These are phyloP conservation scores for Cladobotryum mycophilum DNA, from an alignment of 2,329 filamentous ascomycete species.

Conservation along the genomic window DNA sequence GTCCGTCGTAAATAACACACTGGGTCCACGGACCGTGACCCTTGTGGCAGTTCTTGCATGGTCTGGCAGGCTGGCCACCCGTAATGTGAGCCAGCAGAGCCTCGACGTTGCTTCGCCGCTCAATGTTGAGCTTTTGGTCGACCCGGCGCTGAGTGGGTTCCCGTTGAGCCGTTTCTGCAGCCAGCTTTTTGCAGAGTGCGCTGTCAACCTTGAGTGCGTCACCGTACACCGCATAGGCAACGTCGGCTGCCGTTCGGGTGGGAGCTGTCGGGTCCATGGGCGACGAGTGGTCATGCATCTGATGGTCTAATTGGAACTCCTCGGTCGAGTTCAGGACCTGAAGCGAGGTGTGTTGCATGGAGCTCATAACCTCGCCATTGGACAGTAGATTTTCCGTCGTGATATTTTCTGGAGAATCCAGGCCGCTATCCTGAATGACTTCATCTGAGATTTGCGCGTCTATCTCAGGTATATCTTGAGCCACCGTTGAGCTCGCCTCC, in stretches of 20 bases:
- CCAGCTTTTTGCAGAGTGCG: constrained; percentile 48
- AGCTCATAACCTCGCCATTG: constrained; percentile 10
- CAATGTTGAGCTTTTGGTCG: constrained; percentile 49
- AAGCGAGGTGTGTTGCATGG: constrained; percentile 5
- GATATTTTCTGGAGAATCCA: constrained; percentile 12
- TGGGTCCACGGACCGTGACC: constrained; percentile 53
- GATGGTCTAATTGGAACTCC: constrained; percentile 8
- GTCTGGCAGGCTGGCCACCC: constrained; percentile 39
- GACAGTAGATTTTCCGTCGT: constrained; percentile 9
- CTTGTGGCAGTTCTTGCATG: constrained; percentile 56
- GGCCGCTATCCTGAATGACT: constrained; percentile 3
- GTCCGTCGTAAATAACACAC: constrained; percentile 53
- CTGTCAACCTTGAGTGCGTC: constrained; percentile 43
- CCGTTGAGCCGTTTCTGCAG: constrained; percentile 42
- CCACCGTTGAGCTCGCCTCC: constrained; percentile 5
- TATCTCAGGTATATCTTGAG: not conserved
- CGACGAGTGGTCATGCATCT: constrained; percentile 5
- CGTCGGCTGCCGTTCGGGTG: constrained; percentile 36
- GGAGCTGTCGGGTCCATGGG: constrained; percentile 1
- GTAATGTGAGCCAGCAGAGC: constrained; percentile 53
- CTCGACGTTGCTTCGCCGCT: constrained; percentile 54
- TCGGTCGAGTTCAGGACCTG: constrained; percentile 5
- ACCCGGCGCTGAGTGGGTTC: constrained; percentile 46
- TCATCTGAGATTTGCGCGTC: not conserved
- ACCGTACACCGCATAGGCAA: constrained; percentile 44